Percentiles rank a stretch among this genome's conserved stretches.
Conservation (phyloP, 805 yeast species). For the Pichia rugopelliculosa region DNA sequence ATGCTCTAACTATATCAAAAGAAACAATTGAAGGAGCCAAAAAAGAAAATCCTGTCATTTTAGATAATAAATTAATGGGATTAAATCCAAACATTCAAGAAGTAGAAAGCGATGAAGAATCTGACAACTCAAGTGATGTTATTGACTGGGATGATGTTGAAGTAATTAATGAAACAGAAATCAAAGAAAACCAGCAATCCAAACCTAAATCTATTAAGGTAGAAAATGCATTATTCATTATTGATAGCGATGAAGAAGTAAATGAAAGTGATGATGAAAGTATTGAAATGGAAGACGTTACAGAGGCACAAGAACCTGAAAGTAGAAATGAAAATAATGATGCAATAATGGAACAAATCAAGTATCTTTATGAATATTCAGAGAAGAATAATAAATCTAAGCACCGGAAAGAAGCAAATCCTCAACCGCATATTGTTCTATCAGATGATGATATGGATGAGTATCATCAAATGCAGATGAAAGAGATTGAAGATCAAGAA, state of each 20-base stretch:
- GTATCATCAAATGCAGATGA: constrained; percentile 13
- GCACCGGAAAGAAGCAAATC: neutral
- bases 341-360: constrained; percentile 23
- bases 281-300: constrained; percentile 69
- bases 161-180: constrained; percentile 2
- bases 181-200: neutral
- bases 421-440: constrained; percentile 8
- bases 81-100: neutral
- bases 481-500: constrained; percentile 21
- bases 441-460: constrained; percentile 12
- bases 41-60: constrained; percentile 18
- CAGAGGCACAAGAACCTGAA: constrained; percentile 1
- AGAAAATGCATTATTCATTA: constrained; percentile 2
- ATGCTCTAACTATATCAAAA: constrained; percentile 57
- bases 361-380: constrained; percentile 29
- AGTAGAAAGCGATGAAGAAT: neutral
- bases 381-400: constrained; percentile 17
- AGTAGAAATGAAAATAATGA: constrained; percentile 16
- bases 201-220: neutral
- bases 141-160: constrained; percentile 26
- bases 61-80: constrained; percentile 3
- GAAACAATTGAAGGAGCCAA: constrained; percentile 33
- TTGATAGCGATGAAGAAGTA: constrained; percentile 3
- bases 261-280: constrained; percentile 33
- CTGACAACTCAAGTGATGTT: constrained; percentile 6